Base-by-base conservation (phyloP, 1,284 basidiomycete genomes). In the Ustilago loliicola region DNA sequence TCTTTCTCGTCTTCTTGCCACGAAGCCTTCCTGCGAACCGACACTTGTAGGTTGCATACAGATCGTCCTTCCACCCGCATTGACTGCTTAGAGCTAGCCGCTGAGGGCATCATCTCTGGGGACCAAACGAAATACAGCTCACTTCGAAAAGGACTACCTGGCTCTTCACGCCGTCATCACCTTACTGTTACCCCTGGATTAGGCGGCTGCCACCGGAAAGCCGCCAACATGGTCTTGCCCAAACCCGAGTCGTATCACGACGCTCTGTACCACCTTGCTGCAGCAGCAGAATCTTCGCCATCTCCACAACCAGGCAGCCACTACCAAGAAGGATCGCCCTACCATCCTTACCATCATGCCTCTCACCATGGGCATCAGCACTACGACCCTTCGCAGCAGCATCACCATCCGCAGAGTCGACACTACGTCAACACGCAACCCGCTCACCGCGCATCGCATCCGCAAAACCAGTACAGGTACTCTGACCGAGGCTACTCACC, bases 211-310 rank as follows among this genome's bases (percentile, higher is more conserved):
- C 5, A 48, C 15, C 5, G 51, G 4, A 34, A 27, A 40, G 13
- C n/a, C 15, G 10, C 47, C 47, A 45, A 1, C 36, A 73, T 73
- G 72, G 60, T 60, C 8, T 70, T 67, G 19, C 64, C 66, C 19
- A 76, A 76, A 45, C 68, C 68, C 47, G 73, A 76, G 51, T 45
- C 64, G 32, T 76, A 71, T 59, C 69, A 77, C 42, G 74, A 69
- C 51, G 74, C 69, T n/a, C 69, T 77, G 38, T 77, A 77, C 48
- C 74, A 77, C 29, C 42, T 77, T 9, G 74, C 74, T 17, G 51
- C 74, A 21, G 74, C 74, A 1, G 74, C 74, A 48, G 66, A 72
- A 47, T 77, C 74, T 1, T 77, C 74, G 11, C 69, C 69, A 21
- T 77, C 74, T 7, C 73, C 73, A 1, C 72, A 71, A 34, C 62